Conservation (phyloP, 129 eudicot species). For the Lactuca saligna region DNA sequence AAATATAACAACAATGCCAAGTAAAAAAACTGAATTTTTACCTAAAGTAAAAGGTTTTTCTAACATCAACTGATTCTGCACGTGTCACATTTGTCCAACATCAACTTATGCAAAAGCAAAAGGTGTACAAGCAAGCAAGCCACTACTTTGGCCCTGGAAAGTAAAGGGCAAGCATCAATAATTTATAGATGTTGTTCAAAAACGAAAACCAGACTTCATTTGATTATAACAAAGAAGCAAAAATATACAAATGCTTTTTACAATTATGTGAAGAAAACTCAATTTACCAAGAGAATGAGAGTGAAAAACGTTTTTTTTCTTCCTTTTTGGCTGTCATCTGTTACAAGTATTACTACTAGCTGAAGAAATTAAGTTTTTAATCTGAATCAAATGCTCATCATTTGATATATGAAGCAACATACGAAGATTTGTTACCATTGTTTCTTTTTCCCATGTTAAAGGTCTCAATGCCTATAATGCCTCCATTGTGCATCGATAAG, state of each 20-base stretch:
- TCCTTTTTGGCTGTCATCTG: constrained; percentile 32
- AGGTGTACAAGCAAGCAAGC: constrained; percentile 34
- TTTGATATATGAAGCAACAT: constrained; percentile 67
- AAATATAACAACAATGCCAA: no score
- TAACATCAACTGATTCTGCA: constrained; percentile 32
- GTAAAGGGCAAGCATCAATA: constrained; percentile 45
- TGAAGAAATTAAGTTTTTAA: constrained; percentile 57
- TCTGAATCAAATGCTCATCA: constrained; percentile 80
- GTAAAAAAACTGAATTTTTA: no score
- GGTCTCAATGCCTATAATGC: constrained; percentile 86
- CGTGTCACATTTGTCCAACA: constrained; percentile 31
- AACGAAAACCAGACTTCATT: neutral
- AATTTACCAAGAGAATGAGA: constrained; percentile 3
- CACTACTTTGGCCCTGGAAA: constrained; percentile 54
- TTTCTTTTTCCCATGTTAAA: constrained; percentile 77
- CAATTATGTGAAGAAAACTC: constrained; percentile 32
- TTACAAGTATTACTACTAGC: constrained; percentile 22
- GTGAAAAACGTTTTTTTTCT: no score
- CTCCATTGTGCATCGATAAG: constrained; percentile 66
- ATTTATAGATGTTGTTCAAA: constrained; percentile 22
- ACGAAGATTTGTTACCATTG: constrained; percentile 71
- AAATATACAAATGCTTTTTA: constrained; percentile 26
- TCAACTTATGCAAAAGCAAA: constrained; percentile 35
- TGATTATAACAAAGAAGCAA: constrained; percentile 9
- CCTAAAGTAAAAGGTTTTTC: neutral